Conservation (phyloP, 176 grass and related monocot species). For the Luzula sylvatica region DNA sequence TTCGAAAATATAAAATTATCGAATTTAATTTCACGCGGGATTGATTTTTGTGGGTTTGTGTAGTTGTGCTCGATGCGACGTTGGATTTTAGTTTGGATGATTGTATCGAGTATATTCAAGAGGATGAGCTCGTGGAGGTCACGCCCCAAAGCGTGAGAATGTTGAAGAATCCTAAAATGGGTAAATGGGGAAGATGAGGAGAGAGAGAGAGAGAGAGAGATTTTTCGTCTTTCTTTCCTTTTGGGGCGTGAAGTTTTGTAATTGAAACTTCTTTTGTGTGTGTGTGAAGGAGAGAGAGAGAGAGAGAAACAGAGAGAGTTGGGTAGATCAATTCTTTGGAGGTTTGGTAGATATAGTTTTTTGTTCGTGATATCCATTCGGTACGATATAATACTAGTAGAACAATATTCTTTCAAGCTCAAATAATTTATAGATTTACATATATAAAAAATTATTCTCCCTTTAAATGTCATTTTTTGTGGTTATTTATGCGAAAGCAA, state of each 20-base stretch:
- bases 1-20: neutral
- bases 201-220: neutral
- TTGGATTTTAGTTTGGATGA: constrained; percentile 89
- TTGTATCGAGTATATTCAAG: constrained; percentile 96
- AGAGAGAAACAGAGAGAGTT: constrained; percentile 5
- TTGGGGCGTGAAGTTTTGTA: constrained; percentile 4
- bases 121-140: constrained; percentile 88
- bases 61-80: constrained; percentile 88
- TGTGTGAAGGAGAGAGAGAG: constrained; percentile 4
- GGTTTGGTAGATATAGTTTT: constrained; percentile 1
- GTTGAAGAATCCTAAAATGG: constrained; percentile 87
- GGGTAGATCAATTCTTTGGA: neutral
- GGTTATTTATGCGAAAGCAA: too few relatives aligned
- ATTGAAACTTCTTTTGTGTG: neutral
- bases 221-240: constrained; percentile 4
- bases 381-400: too few relatives aligned
- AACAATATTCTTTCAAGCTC: too few relatives aligned
- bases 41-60: constrained; percentile 23
- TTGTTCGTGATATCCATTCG: too few relatives aligned
- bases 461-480: too few relatives aligned
- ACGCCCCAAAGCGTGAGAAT: constrained; percentile 72
- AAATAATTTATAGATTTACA: too few relatives aligned
- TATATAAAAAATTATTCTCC: too few relatives aligned
- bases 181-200: constrained; percentile 37
- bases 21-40: neutral